These are phyloP conservation scores for Nakazawaea molendinolei DNA, from an alignment of 805 yeast species.

Conservation along the genomic window DNA sequence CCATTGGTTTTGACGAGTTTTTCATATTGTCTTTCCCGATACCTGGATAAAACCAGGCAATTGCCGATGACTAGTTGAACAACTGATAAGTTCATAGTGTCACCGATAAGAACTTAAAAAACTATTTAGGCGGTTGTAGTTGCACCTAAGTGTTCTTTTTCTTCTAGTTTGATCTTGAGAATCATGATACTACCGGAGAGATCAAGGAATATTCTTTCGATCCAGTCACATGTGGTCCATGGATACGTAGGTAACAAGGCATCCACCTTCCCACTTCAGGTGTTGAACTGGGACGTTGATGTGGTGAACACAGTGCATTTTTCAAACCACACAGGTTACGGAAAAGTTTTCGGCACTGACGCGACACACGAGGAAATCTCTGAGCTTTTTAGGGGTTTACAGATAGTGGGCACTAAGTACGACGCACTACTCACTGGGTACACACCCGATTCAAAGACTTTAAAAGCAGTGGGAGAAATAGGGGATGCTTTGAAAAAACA, in stretches of 20 bases:
- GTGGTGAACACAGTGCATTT: slow-evolving; percentile 57
- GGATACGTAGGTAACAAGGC: slow-evolving; percentile 72
- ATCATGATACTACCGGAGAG: too few species aligned
- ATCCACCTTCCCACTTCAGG: slow-evolving; percentile 57
- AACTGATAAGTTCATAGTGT: too few species aligned
- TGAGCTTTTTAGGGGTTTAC: slow-evolving; percentile 32
- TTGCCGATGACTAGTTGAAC: not conserved
- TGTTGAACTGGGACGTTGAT: slow-evolving; percentile 66
- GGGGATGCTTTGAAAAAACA: slow-evolving; percentile 29
- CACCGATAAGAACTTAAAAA: too few species aligned
- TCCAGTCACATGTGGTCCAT: slow-evolving; percentile 67
- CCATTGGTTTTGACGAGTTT: slow-evolving; percentile 6
- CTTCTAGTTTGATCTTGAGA: not conserved
- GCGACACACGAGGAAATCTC: slow-evolving; percentile 34
- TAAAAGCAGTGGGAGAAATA: slow-evolving; percentile 34
- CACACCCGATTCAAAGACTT: slow-evolving; percentile 49
- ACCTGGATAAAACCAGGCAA: not conserved
- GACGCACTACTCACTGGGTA: slow-evolving; percentile 63
- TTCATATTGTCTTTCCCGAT: not conserved
- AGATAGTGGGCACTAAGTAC: slow-evolving; percentile 29
- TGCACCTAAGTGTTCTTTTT: not conserved
- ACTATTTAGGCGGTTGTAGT: too few species aligned
- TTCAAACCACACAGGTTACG: slow-evolving; percentile 71
- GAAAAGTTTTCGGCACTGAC: slow-evolving; percentile 42
- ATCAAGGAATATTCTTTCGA: slow-evolving; percentile 32